Evolutionary conservation across 2,329 filamentous ascomycete genomes (phyloP).

Genomic region (Tricladium varicosporioides): DNA sequence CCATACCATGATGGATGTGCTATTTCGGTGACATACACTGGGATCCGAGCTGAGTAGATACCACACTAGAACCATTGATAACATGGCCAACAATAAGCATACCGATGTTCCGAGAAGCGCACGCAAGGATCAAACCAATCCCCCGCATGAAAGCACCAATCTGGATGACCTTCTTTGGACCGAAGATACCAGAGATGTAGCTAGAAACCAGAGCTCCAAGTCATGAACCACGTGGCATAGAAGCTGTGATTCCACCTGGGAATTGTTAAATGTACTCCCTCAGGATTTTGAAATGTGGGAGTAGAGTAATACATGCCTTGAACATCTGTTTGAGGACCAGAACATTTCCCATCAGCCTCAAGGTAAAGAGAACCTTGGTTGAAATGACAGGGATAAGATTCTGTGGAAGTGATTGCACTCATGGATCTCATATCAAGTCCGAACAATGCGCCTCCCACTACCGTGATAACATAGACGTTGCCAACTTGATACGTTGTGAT

Average conservation of each 20-base stretch:
- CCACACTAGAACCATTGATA: slow-evolving; percentile 66
- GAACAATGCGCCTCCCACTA: slow-evolving; percentile 33
- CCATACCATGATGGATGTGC: slow-evolving; percentile 58
- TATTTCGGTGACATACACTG: slow-evolving; percentile 67
- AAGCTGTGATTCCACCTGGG: slow-evolving; percentile 63
- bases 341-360: slow-evolving; percentile 43
- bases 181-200: slow-evolving; percentile 54
- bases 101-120: slow-evolving; percentile 52
- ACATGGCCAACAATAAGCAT: slow-evolving; percentile 54
- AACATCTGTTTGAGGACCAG: slow-evolving; percentile 45
- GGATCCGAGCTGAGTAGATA: slow-evolving; percentile 61
- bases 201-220: slow-evolving; percentile 61
- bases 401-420: slow-evolving; percentile 53
- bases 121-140: slow-evolving; percentile 59
- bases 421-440: slow-evolving; percentile 57
- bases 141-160: slow-evolving; percentile 48
- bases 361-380: slow-evolving; percentile 34
- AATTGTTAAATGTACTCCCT: too few species aligned
- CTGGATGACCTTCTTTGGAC: slow-evolving; percentile 48
- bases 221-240: slow-evolving; percentile 71
- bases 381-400: slow-evolving; percentile 53
- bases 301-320: slow-evolving; percentile 35
- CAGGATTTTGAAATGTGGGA: too few species aligned
- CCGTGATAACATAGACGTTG: slow-evolving; percentile 33
- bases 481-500: slow-evolving; percentile 25